Base-by-base conservation (phyloP, 768 basidiomycete genomes). In the Suillus subalutaceus region DNA sequence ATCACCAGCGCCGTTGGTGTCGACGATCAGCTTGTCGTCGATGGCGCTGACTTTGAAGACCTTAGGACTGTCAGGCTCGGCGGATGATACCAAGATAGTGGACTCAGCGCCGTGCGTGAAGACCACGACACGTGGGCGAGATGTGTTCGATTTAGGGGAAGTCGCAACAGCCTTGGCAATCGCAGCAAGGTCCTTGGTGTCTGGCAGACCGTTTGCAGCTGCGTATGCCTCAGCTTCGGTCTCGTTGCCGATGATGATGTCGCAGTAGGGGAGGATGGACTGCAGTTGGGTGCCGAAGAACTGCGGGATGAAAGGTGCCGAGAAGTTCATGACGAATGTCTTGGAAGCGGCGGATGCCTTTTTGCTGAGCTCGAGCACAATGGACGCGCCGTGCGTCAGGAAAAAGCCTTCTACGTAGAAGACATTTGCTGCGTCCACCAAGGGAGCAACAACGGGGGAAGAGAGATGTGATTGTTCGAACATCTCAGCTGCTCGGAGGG, bases 401-500 rank as follows among this genome's bases (percentile, higher is more conserved):
- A 99, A 98, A 84, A 91, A 99, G 9, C 97, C 97, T 73, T 95
- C 97, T 67, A 98, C 88, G 82, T 99, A 99, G 84, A 86, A 97
- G 76, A 86, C 86, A 74, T 92, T 90, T 66, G 96, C 97, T 56
- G 81, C 84, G 6, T 92, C 85, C 73, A 99, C 83, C 70, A 95
- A 81, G 40, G 89, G 85, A 35, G 92, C 89, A 69, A 99, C 88
- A 62, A 82, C 79, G 16, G 91, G 84, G 10, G 93, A 90, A 10
- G 86, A 83, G 53, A 99, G 84, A 79, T 98, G 94, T 5, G 89
- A 82, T 66, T 86, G 83, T 15, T 91, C 88, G 78, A 97, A 99
- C 74, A 88, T 90, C 80, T 99, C 97, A 4, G 97, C 97, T 18
- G 88, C 89, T 32, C 90, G 90, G 62, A 99, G 84, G 68, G 89